Evolutionary conservation across 2,329 filamentous ascomycete genomes (phyloP), one percentile per base, ranked within the genome.

Genomic region (Mollisiaceae sp.): DNA sequence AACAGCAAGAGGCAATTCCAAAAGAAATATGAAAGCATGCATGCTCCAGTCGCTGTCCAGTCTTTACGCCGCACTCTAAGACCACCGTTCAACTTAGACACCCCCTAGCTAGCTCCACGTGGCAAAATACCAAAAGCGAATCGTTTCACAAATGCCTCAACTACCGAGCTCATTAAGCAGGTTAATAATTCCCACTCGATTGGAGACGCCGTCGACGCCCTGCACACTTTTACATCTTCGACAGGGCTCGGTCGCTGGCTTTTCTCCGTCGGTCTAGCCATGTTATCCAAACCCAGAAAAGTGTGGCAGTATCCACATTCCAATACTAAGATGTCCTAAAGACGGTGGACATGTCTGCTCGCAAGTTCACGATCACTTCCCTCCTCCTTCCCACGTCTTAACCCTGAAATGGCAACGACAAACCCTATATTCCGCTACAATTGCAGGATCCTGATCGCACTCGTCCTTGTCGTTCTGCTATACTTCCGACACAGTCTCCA

Each of bases 101-200:
- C 8, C 12, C 20, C 45, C 45, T 22, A 50, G 45, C 22, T 8
- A 24, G 45, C 24, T 11, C 18, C 45, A 50, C 45, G 45, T 50
- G 43, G n/a, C 4, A n/a, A 4, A 24, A 50, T 50, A 22, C 45
- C 45, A 50, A 50, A 50, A 50, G n/a, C 45, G n/a, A 50, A 24
- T 50, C 24, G 45, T 50, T n/a, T 50, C 45, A 50, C 6, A 50
- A 50, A 50, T 50, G 45, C 45, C 45, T 50, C 45, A 50, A 50
- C 45, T 50, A 50, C 45, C 45, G 45, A 50, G 45, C 45, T 50
- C 45, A 50, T n/a, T 50, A 50, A 50, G 45, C 45, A 4, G 20
- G 18, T 50, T 22, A 50, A 8, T 22, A 22, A 50, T 11, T 50
- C 45, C 45, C 45, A 50, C 14, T 50, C 45, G 45, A 22, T 50